Evolutionary conservation across 225 moss, liverwort and hornwort species (phyloP).

Genomic region (Sphagnum tenellum): DNA sequence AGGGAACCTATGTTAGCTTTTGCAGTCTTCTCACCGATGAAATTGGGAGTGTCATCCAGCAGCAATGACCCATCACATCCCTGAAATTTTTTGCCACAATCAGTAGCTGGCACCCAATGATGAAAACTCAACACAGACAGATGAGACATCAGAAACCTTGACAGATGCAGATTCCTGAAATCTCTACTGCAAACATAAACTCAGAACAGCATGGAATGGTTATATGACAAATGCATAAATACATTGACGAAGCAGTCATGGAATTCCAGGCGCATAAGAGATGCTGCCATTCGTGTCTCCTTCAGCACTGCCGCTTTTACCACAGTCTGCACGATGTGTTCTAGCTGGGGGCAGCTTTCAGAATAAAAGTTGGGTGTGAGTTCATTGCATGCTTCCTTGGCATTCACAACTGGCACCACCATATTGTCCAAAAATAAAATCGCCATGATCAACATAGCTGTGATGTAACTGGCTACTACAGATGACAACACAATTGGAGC

Average conservation of each 20-base stretch:
- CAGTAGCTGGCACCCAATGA: too few species aligned
- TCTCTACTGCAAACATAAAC: too few species aligned
- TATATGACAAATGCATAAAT: not conserved
- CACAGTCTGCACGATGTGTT: not conserved
- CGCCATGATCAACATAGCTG: too few species aligned
- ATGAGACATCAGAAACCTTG: not conserved
- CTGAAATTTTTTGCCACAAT: not conserved
- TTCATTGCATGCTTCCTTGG: too few species aligned
- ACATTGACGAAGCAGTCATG: conserved; percentile 48
- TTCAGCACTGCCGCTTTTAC: not conserved
- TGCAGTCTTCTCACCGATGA: conserved; percentile 3
- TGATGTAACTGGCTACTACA: too few species aligned
- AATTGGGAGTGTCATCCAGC: not conserved
- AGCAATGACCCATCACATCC: conserved; percentile 2
- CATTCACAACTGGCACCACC: too few species aligned
- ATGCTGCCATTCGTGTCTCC: conserved; percentile 17
- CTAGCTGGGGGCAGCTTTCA: not conserved
- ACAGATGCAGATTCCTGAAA: too few species aligned
- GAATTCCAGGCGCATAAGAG: conserved; percentile 42
- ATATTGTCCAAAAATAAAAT: too few species aligned
- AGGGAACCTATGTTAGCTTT: not conserved
- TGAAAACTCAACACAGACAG: too few species aligned
- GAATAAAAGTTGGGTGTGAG: not conserved
- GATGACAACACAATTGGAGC: too few species aligned
- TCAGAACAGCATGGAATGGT: too few species aligned